Evolutionary conservation across 768 basidiomycete species (phyloP).

Genomic region (Phanerochaete carnosa): DNA sequence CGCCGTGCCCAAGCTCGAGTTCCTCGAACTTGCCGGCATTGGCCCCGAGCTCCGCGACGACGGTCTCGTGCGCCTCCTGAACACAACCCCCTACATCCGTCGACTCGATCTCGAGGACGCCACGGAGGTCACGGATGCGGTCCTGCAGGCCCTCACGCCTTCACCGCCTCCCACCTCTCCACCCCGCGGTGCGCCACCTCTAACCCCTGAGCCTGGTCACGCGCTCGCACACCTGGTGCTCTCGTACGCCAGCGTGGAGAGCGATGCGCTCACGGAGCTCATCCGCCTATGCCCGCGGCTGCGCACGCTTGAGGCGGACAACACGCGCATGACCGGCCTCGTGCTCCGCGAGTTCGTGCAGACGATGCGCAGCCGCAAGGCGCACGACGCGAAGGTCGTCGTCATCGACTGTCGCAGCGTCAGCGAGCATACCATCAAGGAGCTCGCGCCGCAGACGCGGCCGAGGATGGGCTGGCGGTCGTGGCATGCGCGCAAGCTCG

Average conservation of each 20-base stretch:
- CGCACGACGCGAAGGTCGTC: slow-evolving; percentile 52
- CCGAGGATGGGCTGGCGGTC: slow-evolving; percentile 72
- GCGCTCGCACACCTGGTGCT: slow-evolving; percentile 69
- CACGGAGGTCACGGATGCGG: slow-evolving; percentile 62
- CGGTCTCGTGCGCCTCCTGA: slow-evolving; percentile 70
- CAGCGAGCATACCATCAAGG: slow-evolving; percentile 58
- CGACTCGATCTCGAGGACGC: slow-evolving; percentile 88
- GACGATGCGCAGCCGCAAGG: slow-evolving; percentile 44
- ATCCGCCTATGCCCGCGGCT: slow-evolving; percentile 62
- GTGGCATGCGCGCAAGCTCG: slow-evolving; percentile 67
- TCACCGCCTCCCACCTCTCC: slow-evolving; percentile 14
- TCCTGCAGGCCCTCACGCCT: slow-evolving; percentile 67
- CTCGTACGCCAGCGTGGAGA: slow-evolving; percentile 63
- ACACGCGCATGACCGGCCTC: slow-evolving; percentile 62
- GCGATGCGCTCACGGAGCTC: slow-evolving; percentile 60
- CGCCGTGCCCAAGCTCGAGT: slow-evolving; percentile 68
- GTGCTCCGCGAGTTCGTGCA: slow-evolving; percentile 69
- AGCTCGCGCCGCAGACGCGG: slow-evolving; percentile 54
- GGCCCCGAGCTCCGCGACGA: slow-evolving; percentile 65
- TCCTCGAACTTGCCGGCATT: slow-evolving; percentile 77
- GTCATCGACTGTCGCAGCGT: slow-evolving; percentile 77
- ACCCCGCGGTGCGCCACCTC: slow-evolving; percentile 16
- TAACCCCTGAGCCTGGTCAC: slow-evolving; percentile 50
- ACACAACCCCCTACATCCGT: slow-evolving; percentile 65
- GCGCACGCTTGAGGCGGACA: slow-evolving; percentile 72